A percentile compares a stretch with the other conserved stretches of the same genome.
phyloP scores from a whole-genome alignment of 371 early-diverging fungal genomes.

The Lichtheimia corymbifera region DNA sequence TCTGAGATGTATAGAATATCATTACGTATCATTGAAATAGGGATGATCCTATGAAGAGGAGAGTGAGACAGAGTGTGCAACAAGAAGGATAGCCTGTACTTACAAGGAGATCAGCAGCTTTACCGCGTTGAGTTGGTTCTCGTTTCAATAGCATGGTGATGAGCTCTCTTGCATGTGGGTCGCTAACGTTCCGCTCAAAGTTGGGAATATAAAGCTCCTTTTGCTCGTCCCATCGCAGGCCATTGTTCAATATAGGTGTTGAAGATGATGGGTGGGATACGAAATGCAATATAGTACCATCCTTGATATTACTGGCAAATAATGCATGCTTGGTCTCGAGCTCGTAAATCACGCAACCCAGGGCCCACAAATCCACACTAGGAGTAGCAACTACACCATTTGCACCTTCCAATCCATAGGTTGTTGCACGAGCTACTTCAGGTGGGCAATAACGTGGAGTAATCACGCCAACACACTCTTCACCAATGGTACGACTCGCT shows the following conservation, averaged over 20 bases:
- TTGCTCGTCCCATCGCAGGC: slow-evolving; percentile 45
- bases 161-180: slow-evolving; percentile 29
- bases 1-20: no score
- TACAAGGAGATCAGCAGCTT: slow-evolving; percentile 36
- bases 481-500: slow-evolving; percentile 46
- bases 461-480: slow-evolving; percentile 28
- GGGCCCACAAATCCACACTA: slow-evolving; percentile 49
- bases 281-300: slow-evolving; percentile 48
- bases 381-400: slow-evolving; percentile 52
- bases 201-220: slow-evolving; percentile 46
- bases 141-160: slow-evolving; percentile 36
- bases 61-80: no score
- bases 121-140: slow-evolving; percentile 41
- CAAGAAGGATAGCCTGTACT: background rate
- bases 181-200: slow-evolving; percentile 29
- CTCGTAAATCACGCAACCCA: slow-evolving; percentile 51
- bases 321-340: slow-evolving; percentile 42
- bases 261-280: slow-evolving; percentile 48
- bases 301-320: slow-evolving; percentile 40
- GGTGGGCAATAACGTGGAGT: slow-evolving; percentile 38
- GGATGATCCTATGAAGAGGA: slow-evolving; percentile 2
- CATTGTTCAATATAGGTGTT: slow-evolving; percentile 46
- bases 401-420: slow-evolving; percentile 50
- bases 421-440: slow-evolving; percentile 51
- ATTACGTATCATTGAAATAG: background rate